phyloP scores from a whole-genome alignment of 2,329 filamentous ascomycete species.

The Ophiostoma pallidulum region DNA sequence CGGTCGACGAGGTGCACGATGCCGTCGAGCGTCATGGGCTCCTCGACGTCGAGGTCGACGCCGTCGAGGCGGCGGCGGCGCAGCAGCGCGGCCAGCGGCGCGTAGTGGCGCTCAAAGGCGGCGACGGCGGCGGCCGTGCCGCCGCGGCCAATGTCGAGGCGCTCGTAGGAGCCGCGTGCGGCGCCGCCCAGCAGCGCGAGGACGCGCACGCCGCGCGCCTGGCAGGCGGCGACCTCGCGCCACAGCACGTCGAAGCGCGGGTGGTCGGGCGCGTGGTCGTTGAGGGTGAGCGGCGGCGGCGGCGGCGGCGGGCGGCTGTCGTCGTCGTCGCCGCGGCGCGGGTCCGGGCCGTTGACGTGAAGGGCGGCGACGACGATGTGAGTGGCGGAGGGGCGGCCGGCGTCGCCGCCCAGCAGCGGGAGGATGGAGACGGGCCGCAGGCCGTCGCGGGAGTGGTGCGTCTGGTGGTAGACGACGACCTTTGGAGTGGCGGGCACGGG shows the following conservation, averaged over 20 bases:
- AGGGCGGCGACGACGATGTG: conserved; percentile 83
- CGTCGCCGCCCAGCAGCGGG: conserved; percentile 40
- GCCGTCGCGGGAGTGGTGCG: not conserved
- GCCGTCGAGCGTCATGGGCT: conserved; percentile 57
- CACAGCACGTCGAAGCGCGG: conserved; percentile 63
- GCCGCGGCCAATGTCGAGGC: conserved; percentile 42
- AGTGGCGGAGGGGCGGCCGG: conserved; percentile 46
- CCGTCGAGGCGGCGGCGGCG: conserved; percentile 49
- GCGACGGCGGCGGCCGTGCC: conserved; percentile 26
- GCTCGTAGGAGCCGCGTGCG: conserved; percentile 57
- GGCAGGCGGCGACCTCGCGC: conserved; percentile 64
- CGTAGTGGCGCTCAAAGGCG: conserved; percentile 61
- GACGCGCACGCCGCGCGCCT: conserved; percentile 66
- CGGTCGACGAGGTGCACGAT: conserved; percentile 53
- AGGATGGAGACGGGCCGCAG: conserved; percentile 44
- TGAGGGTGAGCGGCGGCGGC: conserved; percentile 55
- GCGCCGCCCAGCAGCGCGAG: conserved; percentile 84
- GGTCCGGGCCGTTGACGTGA: conserved; percentile 63
- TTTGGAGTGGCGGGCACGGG: too few species aligned
- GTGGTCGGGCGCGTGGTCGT: conserved; percentile 65
- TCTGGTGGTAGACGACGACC: conserved; percentile 45
- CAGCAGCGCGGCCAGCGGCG: conserved; percentile 53
- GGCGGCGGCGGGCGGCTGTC: too few species aligned
- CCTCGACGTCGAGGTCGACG: conserved; percentile 67
- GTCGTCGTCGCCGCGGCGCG: conserved; percentile 74